Base-by-base conservation (phyloP, 805 yeast genomes). In the Torulaspora franciscae region DNA sequence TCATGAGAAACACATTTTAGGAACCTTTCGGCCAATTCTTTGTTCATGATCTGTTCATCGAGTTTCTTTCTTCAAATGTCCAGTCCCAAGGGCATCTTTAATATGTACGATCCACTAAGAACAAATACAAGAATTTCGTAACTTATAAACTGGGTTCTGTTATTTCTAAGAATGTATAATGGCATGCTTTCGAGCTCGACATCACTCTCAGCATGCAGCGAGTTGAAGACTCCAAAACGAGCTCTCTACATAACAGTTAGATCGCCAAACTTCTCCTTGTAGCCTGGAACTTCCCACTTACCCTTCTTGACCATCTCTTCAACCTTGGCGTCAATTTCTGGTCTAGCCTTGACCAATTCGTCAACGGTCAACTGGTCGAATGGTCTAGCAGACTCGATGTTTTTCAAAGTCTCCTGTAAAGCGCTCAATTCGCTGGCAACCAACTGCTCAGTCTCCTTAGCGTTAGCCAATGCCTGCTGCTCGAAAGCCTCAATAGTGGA, bases 221-320 rank as follows among this genome's bases (percentile, higher is more conserved):
- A 14, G 33, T 30, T 14, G 33, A 15, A 30, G 33, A 30, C 11
- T 30, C 33, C 2, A 13, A 33, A 17, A 23, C 37, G 13, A n/a
- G 36, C 23, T 24, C 41, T 38, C 40, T 58, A 73, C 97, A 91
- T 93, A 69, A 89, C 88, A 64, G 91, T 88, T 73, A 91, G 80
- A 69, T 85, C 87, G 72, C 98, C 98, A 71, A 93, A 93, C 82
- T 90, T 93, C 74, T 93, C 98, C 74, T 85, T 83, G 83, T 93
- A 93, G 62, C 96, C 96, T 62, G 98, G 98, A 59, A 90, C 95
- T 66, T 86, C 87, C 95, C 96, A 90, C 77, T 85, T 85, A 73
- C 96, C 96, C 78, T 90, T 83, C 79, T 83, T 80, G 62, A 93
- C 89, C 93, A 91, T 83, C 74, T 88, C 88, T 64, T 75, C 78